A percentile compares a stretch with the other conserved stretches of the same genome.
phyloP scores from a whole-genome alignment of 352 stramenopile genomes.

The Pilasporangium apinafurcum region DNA sequence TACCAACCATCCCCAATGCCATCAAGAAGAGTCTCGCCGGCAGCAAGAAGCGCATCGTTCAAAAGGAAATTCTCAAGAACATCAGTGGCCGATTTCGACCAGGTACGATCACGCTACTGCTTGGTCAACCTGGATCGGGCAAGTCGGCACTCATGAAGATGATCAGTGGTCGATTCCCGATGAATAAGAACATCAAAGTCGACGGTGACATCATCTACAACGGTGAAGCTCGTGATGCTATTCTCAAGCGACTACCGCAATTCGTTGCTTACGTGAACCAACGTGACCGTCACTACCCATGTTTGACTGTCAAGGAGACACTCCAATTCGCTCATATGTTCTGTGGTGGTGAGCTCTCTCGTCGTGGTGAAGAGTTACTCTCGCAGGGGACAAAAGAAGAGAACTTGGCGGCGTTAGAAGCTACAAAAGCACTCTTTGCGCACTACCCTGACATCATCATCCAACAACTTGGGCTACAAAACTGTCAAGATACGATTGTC shows the following conservation, averaged over 20 bases:
- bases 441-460: slow-evolving; percentile 25
- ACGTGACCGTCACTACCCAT: slow-evolving; percentile 59
- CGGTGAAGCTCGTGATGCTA: neutral
- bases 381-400: slow-evolving; percentile 17
- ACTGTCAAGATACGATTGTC: slow-evolving; percentile 33
- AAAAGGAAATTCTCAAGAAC: slow-evolving; percentile 13
- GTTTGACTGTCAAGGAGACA: slow-evolving; percentile 84
- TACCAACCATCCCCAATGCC: slow-evolving; percentile 27
- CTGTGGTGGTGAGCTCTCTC: slow-evolving; percentile 3
- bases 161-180: slow-evolving; percentile 10
- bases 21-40: slow-evolving; percentile 14
- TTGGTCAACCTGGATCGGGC: neutral
- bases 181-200: neutral
- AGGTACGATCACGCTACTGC: slow-evolving; percentile 10
- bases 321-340: slow-evolving; percentile 81
- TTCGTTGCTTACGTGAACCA: slow-evolving; percentile 13
- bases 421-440: slow-evolving; percentile 5
- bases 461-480: slow-evolving; percentile 15
- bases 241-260: slow-evolving; percentile 17
- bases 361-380: slow-evolving; percentile 14
- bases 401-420: slow-evolving; percentile 6
- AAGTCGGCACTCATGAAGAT: slow-evolving; percentile 9
- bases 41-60: slow-evolving; percentile 2
- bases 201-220: slow-evolving; percentile 12
- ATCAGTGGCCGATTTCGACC: too few species aligned